Percentiles rank a stretch among this genome's conserved stretches.
Conservation (phyloP, 495 filamentous ascomycete genomes). For the Talaromyces liani region DNA sequence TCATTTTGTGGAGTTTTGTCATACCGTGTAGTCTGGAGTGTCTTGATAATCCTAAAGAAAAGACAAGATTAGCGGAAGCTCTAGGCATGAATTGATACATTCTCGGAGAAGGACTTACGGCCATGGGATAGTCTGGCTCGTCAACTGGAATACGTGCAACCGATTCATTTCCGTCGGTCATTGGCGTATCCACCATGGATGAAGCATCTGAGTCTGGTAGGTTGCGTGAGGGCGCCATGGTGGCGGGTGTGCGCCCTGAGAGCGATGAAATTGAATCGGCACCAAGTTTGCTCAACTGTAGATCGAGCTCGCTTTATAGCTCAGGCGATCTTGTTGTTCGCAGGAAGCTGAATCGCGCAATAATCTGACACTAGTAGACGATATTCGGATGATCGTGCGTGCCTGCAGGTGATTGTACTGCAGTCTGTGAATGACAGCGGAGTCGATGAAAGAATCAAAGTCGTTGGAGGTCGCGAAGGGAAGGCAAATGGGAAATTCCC, state of each 20-base stretch:
- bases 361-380: background rate
- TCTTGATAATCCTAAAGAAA: slow-evolving; percentile 58
- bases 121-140: slow-evolving; percentile 34
- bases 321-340: background rate
- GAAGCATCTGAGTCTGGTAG: slow-evolving; percentile 40
- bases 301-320: background rate
- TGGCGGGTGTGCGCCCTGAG: slow-evolving; percentile 5
- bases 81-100: background rate
- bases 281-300: background rate
- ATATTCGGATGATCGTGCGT: background rate
- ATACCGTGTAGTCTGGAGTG: slow-evolving; percentile 72
- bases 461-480: slow-evolving; percentile 18
- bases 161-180: slow-evolving; percentile 52
- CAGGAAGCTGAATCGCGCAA: background rate
- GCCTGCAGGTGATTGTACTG: background rate
- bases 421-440: background rate
- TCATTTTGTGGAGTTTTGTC: background rate
- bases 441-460: background rate
- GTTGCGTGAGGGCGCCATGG: slow-evolving; percentile 55
- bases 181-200: slow-evolving; percentile 46
- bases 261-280: background rate
- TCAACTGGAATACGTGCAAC: slow-evolving; percentile 36
- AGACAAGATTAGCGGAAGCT: background rate
- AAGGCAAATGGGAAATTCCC: slow-evolving; percentile 29
- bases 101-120: slow-evolving; percentile 26